phyloP scores from a whole-genome alignment of 768 basidiomycete species.

The Gyrodon lividus region DNA sequence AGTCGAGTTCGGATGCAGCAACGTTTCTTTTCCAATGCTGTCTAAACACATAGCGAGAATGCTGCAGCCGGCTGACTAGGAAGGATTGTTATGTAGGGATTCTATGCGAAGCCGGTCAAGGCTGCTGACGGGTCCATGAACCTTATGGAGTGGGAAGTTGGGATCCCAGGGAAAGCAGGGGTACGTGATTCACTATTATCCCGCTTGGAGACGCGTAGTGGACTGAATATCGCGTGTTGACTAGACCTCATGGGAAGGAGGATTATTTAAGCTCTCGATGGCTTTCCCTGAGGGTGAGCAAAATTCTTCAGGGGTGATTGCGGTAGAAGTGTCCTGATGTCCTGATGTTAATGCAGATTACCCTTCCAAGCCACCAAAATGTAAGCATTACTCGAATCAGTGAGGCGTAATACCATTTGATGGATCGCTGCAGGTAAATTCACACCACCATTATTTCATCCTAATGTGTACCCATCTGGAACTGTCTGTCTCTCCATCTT shows the following conservation, averaged over 20 bases:
- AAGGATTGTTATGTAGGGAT: slow-evolving; percentile 60
- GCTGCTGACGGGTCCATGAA: slow-evolving; percentile 91
- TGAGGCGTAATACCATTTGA: neutral
- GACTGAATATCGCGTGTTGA: slow-evolving; percentile 13
- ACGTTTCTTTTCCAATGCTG: neutral
- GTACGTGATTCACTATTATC: slow-evolving; percentile 49
- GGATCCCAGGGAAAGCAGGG: slow-evolving; percentile 89
- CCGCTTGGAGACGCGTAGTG: slow-evolving; percentile 8
- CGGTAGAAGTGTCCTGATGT: neutral
- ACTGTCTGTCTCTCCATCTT: slow-evolving; percentile 97
- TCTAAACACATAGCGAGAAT: neutral
- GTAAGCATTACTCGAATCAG: slow-evolving; percentile 42
- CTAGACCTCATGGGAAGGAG: slow-evolving; percentile 96
- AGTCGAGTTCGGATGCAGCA: slow-evolving; percentile 1
- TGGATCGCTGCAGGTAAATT: slow-evolving; percentile 77
- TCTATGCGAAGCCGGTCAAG: slow-evolving; percentile 94
- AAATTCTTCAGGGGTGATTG: neutral
- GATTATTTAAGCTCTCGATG: slow-evolving; percentile 93
- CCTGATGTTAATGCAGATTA: slow-evolving; percentile 57
- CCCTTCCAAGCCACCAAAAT: slow-evolving; percentile 94
- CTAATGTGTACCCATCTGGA: slow-evolving; percentile 98
- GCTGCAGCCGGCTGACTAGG: slow-evolving; percentile 5
- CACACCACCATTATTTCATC: slow-evolving; percentile 91
- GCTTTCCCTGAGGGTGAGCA: slow-evolving; percentile 89
- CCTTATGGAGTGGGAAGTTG: slow-evolving; percentile 97